Conservation (phyloP, 306 rosid species). For the Cucurbita argyrosperma region DNA sequence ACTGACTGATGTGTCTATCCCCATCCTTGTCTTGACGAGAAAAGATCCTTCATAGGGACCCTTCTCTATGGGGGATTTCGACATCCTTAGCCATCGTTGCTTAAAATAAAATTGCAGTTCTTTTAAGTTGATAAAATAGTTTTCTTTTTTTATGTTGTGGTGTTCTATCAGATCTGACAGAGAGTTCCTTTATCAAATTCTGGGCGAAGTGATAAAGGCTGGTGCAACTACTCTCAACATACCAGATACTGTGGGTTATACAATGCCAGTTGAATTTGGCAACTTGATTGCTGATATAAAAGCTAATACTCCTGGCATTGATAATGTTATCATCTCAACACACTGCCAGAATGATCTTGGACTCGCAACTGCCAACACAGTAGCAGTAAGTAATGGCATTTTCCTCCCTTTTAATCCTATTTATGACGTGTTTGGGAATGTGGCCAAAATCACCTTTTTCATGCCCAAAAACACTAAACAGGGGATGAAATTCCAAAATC, state of each 20-base stretch:
- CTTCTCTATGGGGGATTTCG: not conserved
- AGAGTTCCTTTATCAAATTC: slow-evolving; percentile 72
- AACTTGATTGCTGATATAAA: slow-evolving; percentile 73
- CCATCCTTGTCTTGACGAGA: not conserved
- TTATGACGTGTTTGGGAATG: not conserved
- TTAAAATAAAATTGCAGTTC: not conserved
- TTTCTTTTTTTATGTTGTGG: not conserved
- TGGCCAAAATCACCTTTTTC: not conserved
- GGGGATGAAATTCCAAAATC: not conserved
- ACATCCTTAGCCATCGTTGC: not conserved
- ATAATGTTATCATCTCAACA: slow-evolving; percentile 78
- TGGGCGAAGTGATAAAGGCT: slow-evolving; percentile 83
- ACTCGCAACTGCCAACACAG: slow-evolving; percentile 79
- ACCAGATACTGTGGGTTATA: slow-evolving; percentile 92
- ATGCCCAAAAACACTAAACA: not conserved
- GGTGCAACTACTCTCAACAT: slow-evolving; percentile 96
- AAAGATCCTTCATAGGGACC: not conserved
- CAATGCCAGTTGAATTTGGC: slow-evolving; percentile 54
- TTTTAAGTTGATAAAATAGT: not conserved
- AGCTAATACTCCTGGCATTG: slow-evolving; percentile 76
- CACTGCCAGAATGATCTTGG: slow-evolving; percentile 99
- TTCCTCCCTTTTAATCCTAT: not conserved
- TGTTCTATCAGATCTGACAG: slow-evolving; percentile 56
- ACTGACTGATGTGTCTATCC: not conserved
- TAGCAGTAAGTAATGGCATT: slow-evolving; percentile 36